Percentiles rank a stretch among this genome's conserved stretches.
These are phyloP conservation scores for Alternaria viburni DNA, from an alignment of 2,329 filamentous ascomycete genomes.

Conservation along the genomic window DNA sequence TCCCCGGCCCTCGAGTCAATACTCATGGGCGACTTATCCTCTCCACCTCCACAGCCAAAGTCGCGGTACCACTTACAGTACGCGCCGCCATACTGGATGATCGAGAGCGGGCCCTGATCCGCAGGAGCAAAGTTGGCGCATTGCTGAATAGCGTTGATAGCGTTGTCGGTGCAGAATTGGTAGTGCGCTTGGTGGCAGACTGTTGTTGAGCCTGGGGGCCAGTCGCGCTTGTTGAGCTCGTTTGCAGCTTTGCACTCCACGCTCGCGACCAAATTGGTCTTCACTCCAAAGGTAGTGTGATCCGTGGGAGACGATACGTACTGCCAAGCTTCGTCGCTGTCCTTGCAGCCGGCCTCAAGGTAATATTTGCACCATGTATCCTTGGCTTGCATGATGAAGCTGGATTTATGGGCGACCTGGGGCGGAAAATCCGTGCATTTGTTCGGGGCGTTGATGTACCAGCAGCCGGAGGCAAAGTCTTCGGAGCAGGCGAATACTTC, in stretches of 20 bases:
- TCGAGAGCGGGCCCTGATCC: not conserved
- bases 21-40: not conserved
- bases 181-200: not conserved
- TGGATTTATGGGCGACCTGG: not conserved
- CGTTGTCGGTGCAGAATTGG: slow-evolving; percentile 1
- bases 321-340: not conserved
- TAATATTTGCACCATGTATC: not conserved
- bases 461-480: not conserved
- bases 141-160: not conserved
- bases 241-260: not conserved
- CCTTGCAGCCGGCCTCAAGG: not conserved
- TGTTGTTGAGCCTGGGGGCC: not conserved
- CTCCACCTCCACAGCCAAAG: not conserved
- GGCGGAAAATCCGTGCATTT: not conserved
- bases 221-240: not conserved
- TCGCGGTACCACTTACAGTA: slow-evolving; percentile 5
- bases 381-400: not conserved
- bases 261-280: not conserved
- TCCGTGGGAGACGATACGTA: not conserved
- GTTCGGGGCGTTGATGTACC: not conserved
- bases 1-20: not conserved
- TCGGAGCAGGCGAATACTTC: not conserved
- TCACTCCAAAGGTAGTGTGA: not conserved
- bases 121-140: slow-evolving; percentile 1
- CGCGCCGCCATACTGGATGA: not conserved